Evolutionary conservation across 805 yeast genomes (phyloP), one percentile per base, ranked within the genome.

Genomic region (Komagataella mondaviorum): DNA sequence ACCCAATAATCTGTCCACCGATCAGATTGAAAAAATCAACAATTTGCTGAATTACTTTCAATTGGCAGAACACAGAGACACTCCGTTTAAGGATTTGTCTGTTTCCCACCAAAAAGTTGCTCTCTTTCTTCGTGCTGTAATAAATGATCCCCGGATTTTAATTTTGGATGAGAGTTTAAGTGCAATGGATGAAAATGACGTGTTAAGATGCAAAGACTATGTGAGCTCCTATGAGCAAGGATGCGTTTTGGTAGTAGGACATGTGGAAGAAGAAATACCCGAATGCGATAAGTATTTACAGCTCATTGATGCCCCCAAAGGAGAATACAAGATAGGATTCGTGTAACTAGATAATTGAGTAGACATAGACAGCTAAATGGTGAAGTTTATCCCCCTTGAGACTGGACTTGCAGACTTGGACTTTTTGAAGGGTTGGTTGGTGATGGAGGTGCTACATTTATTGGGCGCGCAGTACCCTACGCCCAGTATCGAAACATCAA

Each of bases 81-180:
- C 60, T 0, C 56, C 53, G 24, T 85, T 93, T 60, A 62, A 68
- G 14, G 80, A 79, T 3, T 65, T 88, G 22, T 65, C 79, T 1
- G 71, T 87, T 4, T 81, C 88, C 50, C 78, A 84, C 53, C 98
- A 91, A 64, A 91, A 91, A 60, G 65, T 88, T 10, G 78, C 80
- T 0, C 68, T 91, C 23, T 82, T 93, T 57, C 66, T 89, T 22
- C 71, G 99, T 52, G 84, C 96, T 2, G 60, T 91, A 16, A 73
- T 88, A 46, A 88, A 86, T 63, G 70, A 78, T 55, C 99, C 99
- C 0, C 76, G 78, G 49, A 68, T 91, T 1, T 70, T 91, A 50
- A 83, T 91, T 48, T 69, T 91, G 2, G 99, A 91, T 65, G 99
- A 91, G 69, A 95, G 98, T 0, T 79, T 91, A 53, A 86, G 96